Conservation (phyloP, 352 stramenopile genomes). For the Saprolegnia diclina region DNA sequence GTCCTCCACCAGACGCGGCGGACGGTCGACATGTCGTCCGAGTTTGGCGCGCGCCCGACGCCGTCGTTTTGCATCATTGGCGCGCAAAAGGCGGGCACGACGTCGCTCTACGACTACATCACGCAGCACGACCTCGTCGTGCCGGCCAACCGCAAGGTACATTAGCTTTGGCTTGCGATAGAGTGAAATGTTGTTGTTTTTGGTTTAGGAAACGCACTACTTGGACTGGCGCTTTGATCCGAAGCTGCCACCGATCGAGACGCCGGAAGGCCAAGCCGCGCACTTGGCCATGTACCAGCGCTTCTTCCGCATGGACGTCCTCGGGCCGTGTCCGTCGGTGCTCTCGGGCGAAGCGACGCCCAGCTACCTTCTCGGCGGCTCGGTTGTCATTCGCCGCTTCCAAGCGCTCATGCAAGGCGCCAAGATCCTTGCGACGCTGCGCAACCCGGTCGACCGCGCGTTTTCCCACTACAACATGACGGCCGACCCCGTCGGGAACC, state of each 20-base stretch:
- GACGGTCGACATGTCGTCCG: slow-evolving; percentile 88
- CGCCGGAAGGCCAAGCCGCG: slow-evolving; percentile 45
- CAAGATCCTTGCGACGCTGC: slow-evolving; percentile 82
- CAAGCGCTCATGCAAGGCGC: slow-evolving; percentile 64
- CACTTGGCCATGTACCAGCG: slow-evolving; percentile 75
- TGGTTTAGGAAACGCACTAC: slow-evolving; percentile 94
- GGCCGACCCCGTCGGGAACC: slow-evolving; percentile 60
- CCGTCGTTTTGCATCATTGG: slow-evolving; percentile 95
- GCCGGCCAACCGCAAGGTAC: slow-evolving; percentile 84
- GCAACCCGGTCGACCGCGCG: slow-evolving; percentile 73
- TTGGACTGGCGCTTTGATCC: slow-evolving; percentile 97
- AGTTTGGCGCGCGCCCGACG: slow-evolving; percentile 63
- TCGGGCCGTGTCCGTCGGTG: slow-evolving; percentile 85
- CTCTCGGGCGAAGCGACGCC: slow-evolving; percentile 91
- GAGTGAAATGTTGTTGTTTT: background rate
- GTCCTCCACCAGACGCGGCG: slow-evolving; percentile 93
- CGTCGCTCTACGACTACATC: slow-evolving; percentile 96
- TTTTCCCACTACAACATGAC: slow-evolving; percentile 90
- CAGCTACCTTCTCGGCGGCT: slow-evolving; percentile 86
- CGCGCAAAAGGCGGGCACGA: slow-evolving; percentile 95
- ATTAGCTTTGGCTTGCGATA: slow-evolving; percentile 34
- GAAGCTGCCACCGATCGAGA: slow-evolving; percentile 45
- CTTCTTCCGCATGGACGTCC: slow-evolving; percentile 75
- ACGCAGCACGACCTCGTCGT: slow-evolving; percentile 94
- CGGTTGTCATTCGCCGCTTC: slow-evolving; percentile 64